phyloP scores from a whole-genome alignment of 2,329 filamentous ascomycete species.

The Colletotrichum falcatum region DNA sequence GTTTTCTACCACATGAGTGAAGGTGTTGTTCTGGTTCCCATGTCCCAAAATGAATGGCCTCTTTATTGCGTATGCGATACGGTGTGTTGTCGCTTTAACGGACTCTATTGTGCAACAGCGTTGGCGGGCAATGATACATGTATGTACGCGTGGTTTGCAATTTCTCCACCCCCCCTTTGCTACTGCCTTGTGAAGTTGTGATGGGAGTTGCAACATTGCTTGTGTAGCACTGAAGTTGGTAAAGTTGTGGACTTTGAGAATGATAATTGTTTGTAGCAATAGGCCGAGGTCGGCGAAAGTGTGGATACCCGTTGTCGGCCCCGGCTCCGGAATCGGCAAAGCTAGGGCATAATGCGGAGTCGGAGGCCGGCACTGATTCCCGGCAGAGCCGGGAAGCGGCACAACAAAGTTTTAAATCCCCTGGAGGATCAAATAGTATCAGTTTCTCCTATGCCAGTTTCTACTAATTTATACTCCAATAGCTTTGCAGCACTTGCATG shows the following conservation, averaged over 20 bases:
- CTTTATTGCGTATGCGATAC: background rate
- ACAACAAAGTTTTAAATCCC: background rate
- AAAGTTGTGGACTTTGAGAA: no score
- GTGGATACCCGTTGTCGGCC: background rate
- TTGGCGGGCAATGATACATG: no score
- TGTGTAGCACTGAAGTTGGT: background rate
- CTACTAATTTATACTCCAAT: no score
- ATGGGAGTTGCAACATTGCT: background rate
- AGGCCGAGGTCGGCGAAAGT: slow-evolving; percentile 21
- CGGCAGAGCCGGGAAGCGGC: background rate
- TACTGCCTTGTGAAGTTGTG: background rate
- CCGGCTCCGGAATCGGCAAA: slow-evolving; percentile 1
- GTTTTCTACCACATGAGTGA: background rate
- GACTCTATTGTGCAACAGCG: no score
- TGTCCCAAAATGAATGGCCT: background rate
- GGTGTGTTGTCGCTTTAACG: background rate
- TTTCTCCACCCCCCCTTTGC: background rate
- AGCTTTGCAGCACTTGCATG: no score
- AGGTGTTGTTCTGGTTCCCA: no score
- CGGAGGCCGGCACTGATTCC: background rate
- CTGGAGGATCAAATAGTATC: no score
- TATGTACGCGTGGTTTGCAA: no score
- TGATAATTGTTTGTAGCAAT: background rate
- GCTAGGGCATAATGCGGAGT: background rate
- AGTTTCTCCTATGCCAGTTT: no score